A percentile compares a stretch with the other conserved stretches of the same genome.
Conservation (phyloP, 495 filamentous ascomycete genomes). For the Podospora tetraspora region DNA sequence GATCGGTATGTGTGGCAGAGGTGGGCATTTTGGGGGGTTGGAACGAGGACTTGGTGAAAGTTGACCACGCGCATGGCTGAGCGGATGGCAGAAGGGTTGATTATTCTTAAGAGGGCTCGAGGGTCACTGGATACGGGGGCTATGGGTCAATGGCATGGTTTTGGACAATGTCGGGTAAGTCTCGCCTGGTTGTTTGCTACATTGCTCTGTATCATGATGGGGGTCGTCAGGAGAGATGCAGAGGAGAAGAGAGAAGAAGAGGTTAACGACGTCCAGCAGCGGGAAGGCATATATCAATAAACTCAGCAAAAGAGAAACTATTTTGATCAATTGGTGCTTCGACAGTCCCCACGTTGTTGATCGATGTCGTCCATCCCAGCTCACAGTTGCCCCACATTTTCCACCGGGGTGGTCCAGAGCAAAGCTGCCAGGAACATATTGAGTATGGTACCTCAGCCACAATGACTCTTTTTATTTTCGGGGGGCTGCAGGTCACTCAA, state of each 20-base stretch:
- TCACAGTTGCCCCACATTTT: not conserved
- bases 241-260: not conserved
- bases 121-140: not conserved
- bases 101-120: not conserved
- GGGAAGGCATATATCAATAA: not conserved
- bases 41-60: not conserved
- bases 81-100: not conserved
- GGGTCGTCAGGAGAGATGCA: not conserved
- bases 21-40: not conserved
- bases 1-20: not conserved
- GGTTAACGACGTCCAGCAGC: not conserved
- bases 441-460: not conserved
- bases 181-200: not conserved
- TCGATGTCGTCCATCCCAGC: not conserved
- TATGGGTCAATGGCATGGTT: not conserved
- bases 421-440: not conserved
- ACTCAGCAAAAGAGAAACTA: not conserved
- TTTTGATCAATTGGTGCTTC: not conserved
- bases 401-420: not conserved
- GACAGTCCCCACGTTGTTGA: not conserved
- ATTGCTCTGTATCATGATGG: not conserved
- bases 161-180: not conserved
- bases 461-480: not conserved
- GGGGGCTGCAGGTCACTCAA: not conserved
- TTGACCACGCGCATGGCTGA: not conserved